Percentiles rank a stretch among this genome's conserved stretches.
Conservation (phyloP, 2,329 filamentous ascomycete genomes). For the Ustulina deusta region DNA sequence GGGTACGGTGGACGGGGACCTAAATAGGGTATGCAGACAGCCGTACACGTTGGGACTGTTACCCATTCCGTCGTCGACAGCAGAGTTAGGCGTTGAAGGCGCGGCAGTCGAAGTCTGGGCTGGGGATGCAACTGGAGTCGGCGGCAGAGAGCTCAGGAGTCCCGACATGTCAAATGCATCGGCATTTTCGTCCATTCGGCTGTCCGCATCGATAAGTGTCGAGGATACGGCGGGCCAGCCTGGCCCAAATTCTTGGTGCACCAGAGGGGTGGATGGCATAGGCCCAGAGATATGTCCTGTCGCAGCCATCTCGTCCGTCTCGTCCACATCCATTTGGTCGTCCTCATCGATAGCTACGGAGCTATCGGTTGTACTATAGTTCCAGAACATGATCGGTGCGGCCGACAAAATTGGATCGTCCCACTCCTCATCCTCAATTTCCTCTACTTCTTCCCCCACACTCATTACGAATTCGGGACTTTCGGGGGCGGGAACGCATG, state of each 20-base stretch:
- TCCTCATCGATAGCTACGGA: neutral
- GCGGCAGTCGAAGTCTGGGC: neutral
- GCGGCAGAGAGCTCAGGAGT: neutral
- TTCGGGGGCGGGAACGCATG: neutral
- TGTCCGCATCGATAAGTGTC: neutral
- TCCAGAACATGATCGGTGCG: neutral
- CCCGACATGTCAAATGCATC: neutral
- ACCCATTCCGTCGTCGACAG: neutral
- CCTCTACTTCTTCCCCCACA: neutral
- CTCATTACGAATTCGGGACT: neutral
- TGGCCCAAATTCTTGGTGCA: neutral
- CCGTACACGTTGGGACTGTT: neutral
- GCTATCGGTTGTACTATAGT: neutral
- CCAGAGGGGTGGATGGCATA: neutral
- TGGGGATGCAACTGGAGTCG: neutral
- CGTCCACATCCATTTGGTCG: neutral
- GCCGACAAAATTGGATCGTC: no score
- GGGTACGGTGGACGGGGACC: neutral
- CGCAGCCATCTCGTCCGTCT: neutral
- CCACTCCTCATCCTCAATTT: neutral
- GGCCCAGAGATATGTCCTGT: neutral
- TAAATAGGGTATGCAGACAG: neutral
- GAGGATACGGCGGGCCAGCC: neutral
- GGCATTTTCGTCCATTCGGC: neutral
- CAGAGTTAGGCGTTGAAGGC: neutral